Evolutionary conservation across 306 rosid genomes (phyloP).

Genomic region (Calophaca sinica): DNA sequence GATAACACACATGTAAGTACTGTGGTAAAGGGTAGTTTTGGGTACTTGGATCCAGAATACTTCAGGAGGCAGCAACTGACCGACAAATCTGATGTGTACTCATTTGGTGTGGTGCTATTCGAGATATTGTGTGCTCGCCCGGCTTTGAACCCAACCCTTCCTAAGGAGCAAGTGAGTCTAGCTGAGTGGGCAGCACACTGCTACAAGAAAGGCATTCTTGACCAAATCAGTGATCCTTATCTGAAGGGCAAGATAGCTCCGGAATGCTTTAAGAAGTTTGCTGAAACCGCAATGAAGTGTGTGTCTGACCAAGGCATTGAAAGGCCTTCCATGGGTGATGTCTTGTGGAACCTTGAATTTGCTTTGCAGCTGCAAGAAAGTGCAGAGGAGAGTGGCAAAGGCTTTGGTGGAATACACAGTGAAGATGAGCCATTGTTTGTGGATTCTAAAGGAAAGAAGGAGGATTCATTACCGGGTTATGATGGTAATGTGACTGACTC

Average conservation of each 20-base stretch:
- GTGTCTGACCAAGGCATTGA: slow-evolving; percentile 95
- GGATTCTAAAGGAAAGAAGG: slow-evolving; percentile 75
- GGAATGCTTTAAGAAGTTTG: slow-evolving; percentile 91
- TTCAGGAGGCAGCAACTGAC: slow-evolving; percentile 98
- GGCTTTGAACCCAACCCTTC: slow-evolving; percentile 86
- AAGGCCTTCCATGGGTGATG: slow-evolving; percentile 99
- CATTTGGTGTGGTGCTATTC: slow-evolving; percentile 95
- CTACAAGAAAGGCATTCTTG: slow-evolving; percentile 91
- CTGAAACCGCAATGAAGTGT: slow-evolving; percentile 98
- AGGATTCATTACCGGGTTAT: slow-evolving; percentile 52
- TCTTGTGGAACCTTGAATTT: slow-evolving; percentile 97
- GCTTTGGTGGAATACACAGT: slow-evolving; percentile 47
- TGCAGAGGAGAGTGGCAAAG: slow-evolving; percentile 86
- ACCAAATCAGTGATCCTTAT: slow-evolving; percentile 79
- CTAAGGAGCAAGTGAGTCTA: slow-evolving; percentile 97
- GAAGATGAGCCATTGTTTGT: slow-evolving; percentile 67
- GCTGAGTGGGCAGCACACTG: slow-evolving; percentile 99
- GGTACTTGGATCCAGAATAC: slow-evolving; percentile 99
- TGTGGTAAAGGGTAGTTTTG: slow-evolving; percentile 98
- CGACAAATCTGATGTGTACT: slow-evolving; percentile 97
- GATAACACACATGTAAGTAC: slow-evolving; percentile 98
- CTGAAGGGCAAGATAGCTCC: slow-evolving; percentile 93
- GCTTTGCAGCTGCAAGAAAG: slow-evolving; percentile 99
- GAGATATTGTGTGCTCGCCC: slow-evolving; percentile 98
- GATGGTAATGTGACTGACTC: slow-evolving; percentile 85